These are phyloP conservation scores for Lentinula edodes DNA, from an alignment of 768 basidiomycete species.

Conservation along the genomic window DNA sequence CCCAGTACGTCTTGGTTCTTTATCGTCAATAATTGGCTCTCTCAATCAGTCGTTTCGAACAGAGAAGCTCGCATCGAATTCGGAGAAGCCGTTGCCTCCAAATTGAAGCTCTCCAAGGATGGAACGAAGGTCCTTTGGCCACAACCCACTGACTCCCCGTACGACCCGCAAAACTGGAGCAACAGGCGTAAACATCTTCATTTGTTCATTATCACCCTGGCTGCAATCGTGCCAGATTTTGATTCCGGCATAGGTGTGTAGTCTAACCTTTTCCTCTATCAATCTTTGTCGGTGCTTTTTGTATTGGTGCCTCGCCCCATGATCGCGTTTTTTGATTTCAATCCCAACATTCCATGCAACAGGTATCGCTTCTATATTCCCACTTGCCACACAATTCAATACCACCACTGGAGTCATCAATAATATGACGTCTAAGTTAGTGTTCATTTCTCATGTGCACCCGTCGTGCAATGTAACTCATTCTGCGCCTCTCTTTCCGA, in stretches of 20 bases:
- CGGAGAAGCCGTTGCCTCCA: constrained; percentile 47
- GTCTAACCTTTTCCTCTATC: background rate
- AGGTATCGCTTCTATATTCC: constrained; percentile 62
- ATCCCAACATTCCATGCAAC: background rate
- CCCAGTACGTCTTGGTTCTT: constrained; percentile 29
- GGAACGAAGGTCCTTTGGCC: constrained; percentile 65
- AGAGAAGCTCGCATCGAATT: constrained; percentile 63
- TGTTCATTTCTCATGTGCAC: background rate
- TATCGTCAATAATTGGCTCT: background rate
- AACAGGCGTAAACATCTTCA: constrained; percentile 47
- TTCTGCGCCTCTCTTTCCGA: background rate
- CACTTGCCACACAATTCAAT: constrained; percentile 47
- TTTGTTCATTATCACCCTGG: constrained; percentile 55
- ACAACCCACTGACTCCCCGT: constrained; percentile 46
- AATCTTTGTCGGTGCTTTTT: background rate
- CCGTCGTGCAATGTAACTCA: background rate
- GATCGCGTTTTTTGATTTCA: background rate
- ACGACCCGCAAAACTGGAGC: constrained; percentile 37
- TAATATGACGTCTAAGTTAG: constrained; percentile 53
- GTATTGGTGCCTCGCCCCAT: background rate
- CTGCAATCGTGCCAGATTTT: constrained; percentile 64
- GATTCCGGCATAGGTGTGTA: constrained; percentile 54
- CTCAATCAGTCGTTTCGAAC: background rate
- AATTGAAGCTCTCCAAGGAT: constrained; percentile 50
- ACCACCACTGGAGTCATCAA: constrained; percentile 56